Percentiles rank a stretch among this genome's conserved stretches.
phyloP scores from a whole-genome alignment of 2,329 filamentous ascomycete species.

The Aphanoascus verrucosus region DNA sequence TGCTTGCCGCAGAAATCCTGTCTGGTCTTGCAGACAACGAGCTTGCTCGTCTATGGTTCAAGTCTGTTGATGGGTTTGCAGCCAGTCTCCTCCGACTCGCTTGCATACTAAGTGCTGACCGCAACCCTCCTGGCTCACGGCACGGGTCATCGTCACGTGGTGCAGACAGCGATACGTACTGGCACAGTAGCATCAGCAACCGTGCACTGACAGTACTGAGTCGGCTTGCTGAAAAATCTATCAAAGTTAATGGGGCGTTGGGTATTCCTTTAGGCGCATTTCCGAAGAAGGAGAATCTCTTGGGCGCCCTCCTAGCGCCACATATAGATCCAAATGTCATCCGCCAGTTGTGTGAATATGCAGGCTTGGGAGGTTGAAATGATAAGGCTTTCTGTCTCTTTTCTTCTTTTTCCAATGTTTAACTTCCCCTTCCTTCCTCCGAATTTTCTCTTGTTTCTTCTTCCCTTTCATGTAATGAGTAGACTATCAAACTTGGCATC shows the following conservation, averaged over 20 bases:
- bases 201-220: slow-evolving; percentile 59
- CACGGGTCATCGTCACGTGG: slow-evolving; percentile 27
- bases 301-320: slow-evolving; percentile 56
- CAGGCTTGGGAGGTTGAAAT: slow-evolving; percentile 41
- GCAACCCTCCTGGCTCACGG: slow-evolving; percentile 40
- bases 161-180: slow-evolving; percentile 34
- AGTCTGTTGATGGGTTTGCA: slow-evolving; percentile 72
- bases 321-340: slow-evolving; percentile 54
- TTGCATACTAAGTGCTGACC: slow-evolving; percentile 57
- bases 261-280: slow-evolving; percentile 51
- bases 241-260: slow-evolving; percentile 44
- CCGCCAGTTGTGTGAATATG: slow-evolving; percentile 57
- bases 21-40: slow-evolving; percentile 63
- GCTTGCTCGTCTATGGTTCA: slow-evolving; percentile 69
- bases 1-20: slow-evolving; percentile 81
- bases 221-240: slow-evolving; percentile 55
- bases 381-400: background rate
- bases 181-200: slow-evolving; percentile 48
- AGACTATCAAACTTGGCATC: background rate
- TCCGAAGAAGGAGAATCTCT: slow-evolving; percentile 55
- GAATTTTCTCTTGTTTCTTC: slow-evolving; percentile 5
- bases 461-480: slow-evolving; percentile 6
- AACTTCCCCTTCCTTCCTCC: background rate
- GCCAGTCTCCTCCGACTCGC: slow-evolving; percentile 67
- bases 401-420: background rate